phyloP scores from a whole-genome alignment of 2,329 filamentous ascomycete genomes.

The Cercospora berteroae region DNA sequence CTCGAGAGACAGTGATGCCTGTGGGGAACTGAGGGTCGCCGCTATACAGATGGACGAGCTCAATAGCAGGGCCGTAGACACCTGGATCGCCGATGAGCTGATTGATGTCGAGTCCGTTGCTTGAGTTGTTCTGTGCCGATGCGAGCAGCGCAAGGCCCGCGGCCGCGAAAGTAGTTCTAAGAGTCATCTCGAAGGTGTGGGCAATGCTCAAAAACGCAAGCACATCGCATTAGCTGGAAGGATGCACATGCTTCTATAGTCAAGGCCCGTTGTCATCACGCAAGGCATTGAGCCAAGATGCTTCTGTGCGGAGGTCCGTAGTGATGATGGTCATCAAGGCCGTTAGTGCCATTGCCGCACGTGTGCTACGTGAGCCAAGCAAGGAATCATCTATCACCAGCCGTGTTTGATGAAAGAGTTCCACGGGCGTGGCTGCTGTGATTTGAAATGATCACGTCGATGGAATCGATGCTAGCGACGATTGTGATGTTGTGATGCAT shows the following conservation, averaged over 20 bases:
- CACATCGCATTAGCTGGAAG: neutral
- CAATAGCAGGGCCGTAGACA: constrained; percentile 45
- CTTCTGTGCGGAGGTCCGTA: neutral
- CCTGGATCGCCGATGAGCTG: constrained; percentile 30
- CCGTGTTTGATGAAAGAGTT: neutral
- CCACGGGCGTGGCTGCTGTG: neutral
- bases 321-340: neutral
- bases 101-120: constrained; percentile 4
- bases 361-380: constrained; percentile 9
- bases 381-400: constrained; percentile 3
- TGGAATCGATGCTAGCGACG: neutral
- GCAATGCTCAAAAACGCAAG: neutral
- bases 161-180: neutral
- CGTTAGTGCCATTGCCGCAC: neutral
- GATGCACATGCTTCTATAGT: neutral
- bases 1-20: constrained; percentile 53
- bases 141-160: neutral
- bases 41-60: constrained; percentile 52
- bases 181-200: neutral
- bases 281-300: neutral
- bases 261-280: neutral
- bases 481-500: constrained; percentile 7
- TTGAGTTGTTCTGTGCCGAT: neutral
- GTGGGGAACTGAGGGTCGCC: constrained; percentile 49
- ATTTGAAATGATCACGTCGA: neutral